Conservation (phyloP, 2,329 filamentous ascomycete species). For the Sporothrix pallida region DNA sequence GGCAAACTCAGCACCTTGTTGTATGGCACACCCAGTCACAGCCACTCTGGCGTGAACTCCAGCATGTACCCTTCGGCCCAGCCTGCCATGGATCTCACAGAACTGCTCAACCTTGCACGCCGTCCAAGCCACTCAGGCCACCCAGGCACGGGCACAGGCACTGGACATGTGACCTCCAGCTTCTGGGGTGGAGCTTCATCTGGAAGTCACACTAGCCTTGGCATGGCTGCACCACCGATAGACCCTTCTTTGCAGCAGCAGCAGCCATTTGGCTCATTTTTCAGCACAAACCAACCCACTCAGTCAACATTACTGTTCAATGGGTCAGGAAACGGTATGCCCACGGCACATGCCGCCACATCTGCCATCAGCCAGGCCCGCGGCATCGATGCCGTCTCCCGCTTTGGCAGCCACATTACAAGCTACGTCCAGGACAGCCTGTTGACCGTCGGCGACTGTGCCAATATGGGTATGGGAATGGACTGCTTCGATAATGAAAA, state of each 20-base stretch:
- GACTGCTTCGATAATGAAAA: no score
- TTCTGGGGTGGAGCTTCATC: background rate
- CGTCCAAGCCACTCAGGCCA: background rate
- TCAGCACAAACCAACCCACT: background rate
- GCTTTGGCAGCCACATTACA: conserved; percentile 6
- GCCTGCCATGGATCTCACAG: background rate
- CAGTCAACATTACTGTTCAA: background rate
- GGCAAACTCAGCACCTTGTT: conserved; percentile 3
- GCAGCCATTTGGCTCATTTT: conserved; percentile 1
- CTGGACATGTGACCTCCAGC: background rate
- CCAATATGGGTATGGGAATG: no score
- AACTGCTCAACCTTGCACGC: background rate
- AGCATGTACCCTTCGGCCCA: background rate
- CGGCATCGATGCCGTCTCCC: conserved; percentile 10
- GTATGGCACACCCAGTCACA: background rate
- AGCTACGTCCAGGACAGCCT: conserved; percentile 23
- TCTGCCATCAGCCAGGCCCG: background rate
- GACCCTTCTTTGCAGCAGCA: background rate
- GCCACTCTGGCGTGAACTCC: background rate
- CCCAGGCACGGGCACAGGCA: background rate
- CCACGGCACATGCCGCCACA: background rate
- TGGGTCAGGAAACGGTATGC: background rate
- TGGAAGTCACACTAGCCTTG: background rate
- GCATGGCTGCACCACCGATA: background rate
- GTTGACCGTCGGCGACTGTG: background rate